phyloP scores from a whole-genome alignment of 257 asterid genomes.

The Solanum stenotomum region DNA sequence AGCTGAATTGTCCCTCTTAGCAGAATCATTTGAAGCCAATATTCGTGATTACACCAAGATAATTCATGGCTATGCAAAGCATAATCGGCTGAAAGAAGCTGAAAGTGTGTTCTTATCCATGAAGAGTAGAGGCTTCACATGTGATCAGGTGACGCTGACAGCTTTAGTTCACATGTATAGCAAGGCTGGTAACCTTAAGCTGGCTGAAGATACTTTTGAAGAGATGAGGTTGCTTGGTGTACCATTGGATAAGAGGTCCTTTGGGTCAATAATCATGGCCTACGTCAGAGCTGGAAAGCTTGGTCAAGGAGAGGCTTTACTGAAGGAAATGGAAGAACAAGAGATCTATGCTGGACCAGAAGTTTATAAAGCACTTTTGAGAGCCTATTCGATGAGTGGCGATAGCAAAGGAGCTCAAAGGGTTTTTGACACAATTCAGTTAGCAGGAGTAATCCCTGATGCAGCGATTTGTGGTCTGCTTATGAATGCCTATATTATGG shows the following conservation, averaged over 20 bases:
- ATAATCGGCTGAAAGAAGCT: slow-evolving; percentile 49
- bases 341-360: slow-evolving; percentile 67
- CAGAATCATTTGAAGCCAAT: slow-evolving; percentile 76
- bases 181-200: slow-evolving; percentile 66
- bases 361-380: slow-evolving; percentile 77
- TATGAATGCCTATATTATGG: slow-evolving; percentile 58
- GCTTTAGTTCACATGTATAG: slow-evolving; percentile 84
- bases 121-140: slow-evolving; percentile 56
- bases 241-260: slow-evolving; percentile 64
- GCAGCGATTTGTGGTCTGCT: slow-evolving; percentile 69
- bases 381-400: slow-evolving; percentile 75
- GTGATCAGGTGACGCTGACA: slow-evolving; percentile 75
- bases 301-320: slow-evolving; percentile 38
- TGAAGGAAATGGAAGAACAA: slow-evolving; percentile 63
- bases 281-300: slow-evolving; percentile 64
- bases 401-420: slow-evolving; percentile 69
- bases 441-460: slow-evolving; percentile 71
- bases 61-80: slow-evolving; percentile 55
- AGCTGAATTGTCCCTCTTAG: slow-evolving; percentile 48
- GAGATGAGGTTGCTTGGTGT: slow-evolving; percentile 80
- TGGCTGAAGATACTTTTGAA: slow-evolving; percentile 55
- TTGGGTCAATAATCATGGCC: slow-evolving; percentile 92
- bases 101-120: slow-evolving; percentile 45
- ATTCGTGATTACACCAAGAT: slow-evolving; percentile 81
- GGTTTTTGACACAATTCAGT: slow-evolving; percentile 60